Evolutionary conservation across 768 basidiomycete genomes (phyloP), one percentile per base, ranked within the genome.

Genomic region (Phanerodontia chrysosporium): DNA sequence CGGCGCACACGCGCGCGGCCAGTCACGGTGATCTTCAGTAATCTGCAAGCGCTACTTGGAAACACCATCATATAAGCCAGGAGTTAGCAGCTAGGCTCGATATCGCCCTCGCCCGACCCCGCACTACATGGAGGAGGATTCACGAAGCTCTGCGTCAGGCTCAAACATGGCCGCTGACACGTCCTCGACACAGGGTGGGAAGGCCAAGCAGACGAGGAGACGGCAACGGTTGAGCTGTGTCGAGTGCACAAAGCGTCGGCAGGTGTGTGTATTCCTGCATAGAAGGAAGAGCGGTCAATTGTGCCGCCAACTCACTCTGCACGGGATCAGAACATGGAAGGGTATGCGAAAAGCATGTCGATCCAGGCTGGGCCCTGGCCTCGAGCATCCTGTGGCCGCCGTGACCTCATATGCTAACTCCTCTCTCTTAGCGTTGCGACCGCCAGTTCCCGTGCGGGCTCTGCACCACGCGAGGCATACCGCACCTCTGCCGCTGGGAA

Each of bases 221-320:
- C 72, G 82, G 18, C 73, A 81, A 57, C 75, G 81, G 45, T 69
- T 81, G 32, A 81, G 80, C 64, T 83, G 83, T 62, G 78, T 83
- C 7, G 81, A 83, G 64, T 83, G 82, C 63, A 80, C 83, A 1
- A 82, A 80, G 65, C 75, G 81, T 51, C 73, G 81, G 57, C 82
- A 82, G 73, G 81, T 80, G 62, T 61, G 75, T n/a, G n/a, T 67
- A 36, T 2, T 13, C 28, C 49, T 49, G n/a, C 32, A 35, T 13
- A 35, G 13, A 35, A 6, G 32, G 32, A 35, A 13, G 32, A 6
- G 7, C 7, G 13, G 13, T 6, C 32, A 7, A 35, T 13, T 35
- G 32, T 35, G n/a, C n/a, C n/a, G n/a, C n/a, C n/a, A n/a, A n/a
- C n/a, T n/a, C n/a, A n/a, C n/a, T n/a, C n/a, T n/a, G n/a, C n/a